Conservation (phyloP, 805 yeast genomes). For the Candida cerambycidarum region DNA sequence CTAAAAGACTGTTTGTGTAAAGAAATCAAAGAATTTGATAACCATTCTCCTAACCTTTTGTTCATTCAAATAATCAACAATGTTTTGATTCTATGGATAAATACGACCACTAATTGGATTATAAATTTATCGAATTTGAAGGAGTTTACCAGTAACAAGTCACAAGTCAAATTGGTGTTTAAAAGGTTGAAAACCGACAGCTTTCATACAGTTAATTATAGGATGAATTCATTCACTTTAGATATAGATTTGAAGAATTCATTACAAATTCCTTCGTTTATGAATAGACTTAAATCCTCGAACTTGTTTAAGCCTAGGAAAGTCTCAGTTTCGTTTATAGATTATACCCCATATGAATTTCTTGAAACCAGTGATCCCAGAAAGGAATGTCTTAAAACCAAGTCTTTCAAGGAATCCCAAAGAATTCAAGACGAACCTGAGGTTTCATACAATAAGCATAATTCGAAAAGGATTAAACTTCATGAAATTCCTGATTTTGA, state of each 20-base stretch:
- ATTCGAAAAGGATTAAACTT: neutral
- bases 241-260: conserved; percentile 7
- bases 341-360: conserved; percentile 1
- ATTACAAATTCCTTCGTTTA: conserved; percentile 1
- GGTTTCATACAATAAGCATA: too few relatives aligned
- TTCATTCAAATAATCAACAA: conserved; percentile 11
- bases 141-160: neutral
- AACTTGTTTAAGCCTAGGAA: conserved; percentile 2
- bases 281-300: conserved; percentile 1
- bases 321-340: conserved; percentile 1
- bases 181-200: conserved; percentile 8
- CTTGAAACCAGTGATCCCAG: too few relatives aligned
- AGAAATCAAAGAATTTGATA: conserved; percentile 5
- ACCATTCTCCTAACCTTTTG: conserved; percentile 5
- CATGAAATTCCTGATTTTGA: neutral
- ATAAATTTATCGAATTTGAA: conserved; percentile 10
- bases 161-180: conserved; percentile 6
- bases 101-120: neutral
- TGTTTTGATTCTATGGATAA: conserved; percentile 12
- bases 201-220: conserved; percentile 10
- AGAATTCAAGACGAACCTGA: too few relatives aligned
- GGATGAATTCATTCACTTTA: conserved; percentile 9
- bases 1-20: conserved; percentile 1
- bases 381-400: too few relatives aligned
- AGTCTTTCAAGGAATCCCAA: too few relatives aligned